Percentiles rank a stretch among this genome's conserved stretches.
Conservation (phyloP, 2,329 filamentous ascomycete species). For the Calonectria ilicicola region DNA sequence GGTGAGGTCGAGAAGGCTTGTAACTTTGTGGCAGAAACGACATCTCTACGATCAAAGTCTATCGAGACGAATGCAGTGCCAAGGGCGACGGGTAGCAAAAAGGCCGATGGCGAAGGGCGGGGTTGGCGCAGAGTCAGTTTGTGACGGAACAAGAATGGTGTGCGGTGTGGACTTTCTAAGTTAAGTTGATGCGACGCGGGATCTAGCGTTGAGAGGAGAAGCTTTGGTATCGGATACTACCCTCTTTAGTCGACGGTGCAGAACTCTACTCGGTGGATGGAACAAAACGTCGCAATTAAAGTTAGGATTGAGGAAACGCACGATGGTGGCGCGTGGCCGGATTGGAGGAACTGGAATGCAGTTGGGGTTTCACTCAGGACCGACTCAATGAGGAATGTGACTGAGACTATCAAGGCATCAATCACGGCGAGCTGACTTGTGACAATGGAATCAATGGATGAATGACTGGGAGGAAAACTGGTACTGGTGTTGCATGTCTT, state of each 20-base stretch:
- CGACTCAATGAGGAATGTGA: slow-evolving; percentile 38
- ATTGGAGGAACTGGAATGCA: slow-evolving; percentile 34
- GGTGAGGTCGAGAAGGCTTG: background rate
- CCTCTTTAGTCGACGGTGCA: slow-evolving; percentile 25
- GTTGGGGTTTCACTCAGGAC: slow-evolving; percentile 17
- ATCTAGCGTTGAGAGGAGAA: slow-evolving; percentile 12
- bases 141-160: slow-evolving; percentile 17
- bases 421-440: slow-evolving; percentile 1
- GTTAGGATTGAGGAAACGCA: slow-evolving; percentile 30
- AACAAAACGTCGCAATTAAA: slow-evolving; percentile 34
- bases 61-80: slow-evolving; percentile 1
- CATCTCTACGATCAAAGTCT: background rate
- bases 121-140: background rate
- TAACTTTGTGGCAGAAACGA: slow-evolving; percentile 4
- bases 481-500: background rate
- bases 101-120: background rate
- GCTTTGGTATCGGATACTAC: slow-evolving; percentile 14
- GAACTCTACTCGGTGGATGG: slow-evolving; percentile 33
- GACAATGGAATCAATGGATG: background rate
- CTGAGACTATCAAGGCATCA: slow-evolving; percentile 29
- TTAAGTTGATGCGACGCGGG: slow-evolving; percentile 18
- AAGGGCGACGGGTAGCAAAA: background rate
- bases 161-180: background rate
- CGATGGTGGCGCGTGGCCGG: slow-evolving; percentile 30
- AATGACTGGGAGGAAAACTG: background rate